Base-by-base conservation (phyloP, 108 stramenopile species). In the Ochromonas danica region DNA sequence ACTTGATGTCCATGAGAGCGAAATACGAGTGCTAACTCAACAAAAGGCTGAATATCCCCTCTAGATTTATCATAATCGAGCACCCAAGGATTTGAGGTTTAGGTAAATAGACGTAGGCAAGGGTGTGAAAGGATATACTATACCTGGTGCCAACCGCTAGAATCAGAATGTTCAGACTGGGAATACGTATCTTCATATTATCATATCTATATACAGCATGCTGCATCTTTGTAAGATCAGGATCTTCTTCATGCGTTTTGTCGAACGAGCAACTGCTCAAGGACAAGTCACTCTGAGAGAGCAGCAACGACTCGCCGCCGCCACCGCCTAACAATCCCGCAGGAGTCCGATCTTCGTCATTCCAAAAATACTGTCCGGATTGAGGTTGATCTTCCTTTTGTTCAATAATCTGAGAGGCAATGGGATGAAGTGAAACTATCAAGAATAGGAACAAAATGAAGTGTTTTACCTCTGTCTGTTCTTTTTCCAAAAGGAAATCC, bases 1-100 rank as follows among this genome's bases (percentile, higher is more conserved):
- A 82, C 81, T 17, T 78, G 62, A 62, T 82, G 81, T 25, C 81
- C 81, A 33, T 82, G 41, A 3, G 0, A 17, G 62, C 0, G 30
- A 31, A 82, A 40, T 28, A 22, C 35, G 0, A 61, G 41, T 31
- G 77, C 81, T 27, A 82, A 75, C 25, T 27, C 27, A 27, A 39
- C 14, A 51, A 82, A 82, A 27, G 81, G 81, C 35, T 82, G 81
- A n/a, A 82, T 75, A 45, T 82, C 81, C 0, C 81, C 81, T 0
- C 81, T 51, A 51, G 22, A 14, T 51, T 51, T 51, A 6, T 14
- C 6, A 51, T 14, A 6, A 51, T 51, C 14, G 6, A 51, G 22
- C 22, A 14, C 22, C 6, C 22, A 51, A 14, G 22, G 6, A 14
- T 14, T 51, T 14, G 22, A 51, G 6, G 22, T 51, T 14, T 51